Conservation (phyloP, 768 basidiomycete species). For the Hortiboletus campestris region DNA sequence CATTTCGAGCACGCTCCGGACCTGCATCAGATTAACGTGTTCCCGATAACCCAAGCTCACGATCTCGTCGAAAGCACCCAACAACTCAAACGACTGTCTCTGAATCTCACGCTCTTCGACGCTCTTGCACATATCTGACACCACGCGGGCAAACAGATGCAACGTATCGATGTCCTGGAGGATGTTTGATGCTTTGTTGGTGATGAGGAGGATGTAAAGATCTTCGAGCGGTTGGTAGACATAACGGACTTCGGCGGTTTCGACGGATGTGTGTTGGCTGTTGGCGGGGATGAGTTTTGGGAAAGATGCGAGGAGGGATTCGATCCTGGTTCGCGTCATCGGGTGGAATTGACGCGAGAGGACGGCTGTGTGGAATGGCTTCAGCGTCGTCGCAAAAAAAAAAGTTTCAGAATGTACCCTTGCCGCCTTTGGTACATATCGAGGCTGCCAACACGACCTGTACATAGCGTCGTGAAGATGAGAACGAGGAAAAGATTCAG, state of each 20-base stretch:
- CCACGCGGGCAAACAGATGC: slow-evolving; percentile 89
- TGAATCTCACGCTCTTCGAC: slow-evolving; percentile 88
- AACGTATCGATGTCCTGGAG: slow-evolving; percentile 97
- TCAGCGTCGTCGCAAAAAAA: not conserved
- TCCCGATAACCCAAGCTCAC: slow-evolving; percentile 87
- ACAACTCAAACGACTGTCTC: slow-evolving; percentile 87
- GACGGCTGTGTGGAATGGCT: slow-evolving; percentile 55
- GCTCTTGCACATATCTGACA: slow-evolving; percentile 85
- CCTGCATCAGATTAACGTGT: slow-evolving; percentile 74
- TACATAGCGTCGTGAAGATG: slow-evolving; percentile 1
- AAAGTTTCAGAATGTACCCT: slow-evolving; percentile 56
- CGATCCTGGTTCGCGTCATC: slow-evolving; percentile 88
- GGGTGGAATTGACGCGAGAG: slow-evolving; percentile 96
- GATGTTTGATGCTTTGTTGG: slow-evolving; percentile 98
- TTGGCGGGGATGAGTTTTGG: slow-evolving; percentile 95
- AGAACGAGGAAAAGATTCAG: not conserved
- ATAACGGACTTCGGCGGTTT: slow-evolving; percentile 92
- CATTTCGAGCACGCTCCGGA: slow-evolving; percentile 80
- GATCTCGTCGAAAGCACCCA: slow-evolving; percentile 96
- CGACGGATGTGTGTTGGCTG: slow-evolving; percentile 95
- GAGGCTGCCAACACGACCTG: slow-evolving; percentile 93
- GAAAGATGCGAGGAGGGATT: slow-evolving; percentile 94
- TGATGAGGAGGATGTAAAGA: slow-evolving; percentile 95
- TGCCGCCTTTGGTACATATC: slow-evolving; percentile 93
- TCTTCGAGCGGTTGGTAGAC: slow-evolving; percentile 97